phyloP scores from a whole-genome alignment of 2,329 filamentous ascomycete genomes.

The Botryotinia narcissicola region DNA sequence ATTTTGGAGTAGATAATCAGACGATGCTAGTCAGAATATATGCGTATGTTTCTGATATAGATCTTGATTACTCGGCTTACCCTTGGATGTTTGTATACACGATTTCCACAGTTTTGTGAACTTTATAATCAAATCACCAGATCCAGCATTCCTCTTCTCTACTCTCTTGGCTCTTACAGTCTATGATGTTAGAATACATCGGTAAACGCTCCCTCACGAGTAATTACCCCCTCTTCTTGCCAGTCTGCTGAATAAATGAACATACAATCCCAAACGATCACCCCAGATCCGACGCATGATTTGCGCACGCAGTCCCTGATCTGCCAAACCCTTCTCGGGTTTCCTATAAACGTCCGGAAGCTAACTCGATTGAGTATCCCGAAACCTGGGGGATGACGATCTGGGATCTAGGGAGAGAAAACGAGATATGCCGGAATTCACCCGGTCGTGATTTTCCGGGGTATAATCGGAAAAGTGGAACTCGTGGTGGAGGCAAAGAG shows the following conservation, averaged over 20 bases:
- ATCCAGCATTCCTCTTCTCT: neutral
- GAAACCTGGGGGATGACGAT: conserved; percentile 1
- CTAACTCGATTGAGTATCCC: neutral
- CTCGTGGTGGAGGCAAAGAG: neutral
- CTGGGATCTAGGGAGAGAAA: neutral
- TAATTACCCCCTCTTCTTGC: neutral
- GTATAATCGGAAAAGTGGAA: neutral
- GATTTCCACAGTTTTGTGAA: neutral
- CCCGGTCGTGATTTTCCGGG: neutral
- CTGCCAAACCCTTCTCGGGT: neutral
- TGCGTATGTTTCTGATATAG: neutral
- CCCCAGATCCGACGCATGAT: neutral
- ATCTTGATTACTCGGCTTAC: neutral
- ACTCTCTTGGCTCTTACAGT: neutral
- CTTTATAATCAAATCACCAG: neutral
- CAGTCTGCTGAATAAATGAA: neutral
- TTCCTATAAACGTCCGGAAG: neutral
- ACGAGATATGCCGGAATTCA: neutral
- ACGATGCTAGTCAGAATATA: neutral
- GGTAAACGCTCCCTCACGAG: neutral
- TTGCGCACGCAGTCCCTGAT: neutral
- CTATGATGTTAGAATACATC: neutral
- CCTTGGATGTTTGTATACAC: too few relatives aligned
- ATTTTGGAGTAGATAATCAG: too few relatives aligned
- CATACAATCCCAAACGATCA: neutral